Conservation (phyloP, 805 yeast species). For the Starmera pachycereana region DNA sequence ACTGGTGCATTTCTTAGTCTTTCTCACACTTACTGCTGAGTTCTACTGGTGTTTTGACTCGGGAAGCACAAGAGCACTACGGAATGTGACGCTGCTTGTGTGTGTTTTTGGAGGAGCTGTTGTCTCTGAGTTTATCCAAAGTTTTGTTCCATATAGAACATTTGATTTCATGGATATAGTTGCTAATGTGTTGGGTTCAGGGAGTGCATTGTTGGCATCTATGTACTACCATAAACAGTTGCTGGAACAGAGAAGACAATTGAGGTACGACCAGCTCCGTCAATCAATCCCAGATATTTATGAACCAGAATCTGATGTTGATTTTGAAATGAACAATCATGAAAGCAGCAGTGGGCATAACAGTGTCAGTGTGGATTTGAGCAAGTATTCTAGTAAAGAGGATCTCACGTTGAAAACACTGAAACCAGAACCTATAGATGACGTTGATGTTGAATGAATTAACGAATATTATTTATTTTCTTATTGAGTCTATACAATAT, state of each 20-base stretch:
- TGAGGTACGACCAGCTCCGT: conserved; percentile 16
- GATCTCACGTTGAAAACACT: conserved; percentile 12
- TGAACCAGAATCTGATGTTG: conserved; percentile 9
- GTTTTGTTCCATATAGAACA: conserved; percentile 31
- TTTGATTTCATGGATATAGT: conserved; percentile 42
- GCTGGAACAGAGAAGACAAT: conserved; percentile 14
- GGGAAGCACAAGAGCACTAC: conserved; percentile 20
- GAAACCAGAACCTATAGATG: conserved; percentile 13
- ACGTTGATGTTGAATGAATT: conserved; percentile 13
- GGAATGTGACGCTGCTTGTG: conserved; percentile 26
- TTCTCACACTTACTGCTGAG: conserved; percentile 35
- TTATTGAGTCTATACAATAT: too few relatives aligned
- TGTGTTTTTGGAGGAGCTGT: conserved; percentile 40
- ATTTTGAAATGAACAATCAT: conserved; percentile 16
- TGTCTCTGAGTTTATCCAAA: conserved; percentile 42
- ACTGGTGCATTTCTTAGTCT: conserved; percentile 35
- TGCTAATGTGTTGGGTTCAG: conserved; percentile 23
- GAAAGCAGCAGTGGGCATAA: conserved; percentile 1
- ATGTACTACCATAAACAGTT: conserved; percentile 13
- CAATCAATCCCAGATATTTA: conserved; percentile 13
- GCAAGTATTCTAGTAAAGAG: conserved; percentile 15
- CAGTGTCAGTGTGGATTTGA: conserved; percentile 10
- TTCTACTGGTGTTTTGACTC: conserved; percentile 36
- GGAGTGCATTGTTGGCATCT: conserved; percentile 7
- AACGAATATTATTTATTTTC: not conserved